Conservation (phyloP, 2,329 filamentous ascomycete genomes). For the Daldinia sp. region DNA sequence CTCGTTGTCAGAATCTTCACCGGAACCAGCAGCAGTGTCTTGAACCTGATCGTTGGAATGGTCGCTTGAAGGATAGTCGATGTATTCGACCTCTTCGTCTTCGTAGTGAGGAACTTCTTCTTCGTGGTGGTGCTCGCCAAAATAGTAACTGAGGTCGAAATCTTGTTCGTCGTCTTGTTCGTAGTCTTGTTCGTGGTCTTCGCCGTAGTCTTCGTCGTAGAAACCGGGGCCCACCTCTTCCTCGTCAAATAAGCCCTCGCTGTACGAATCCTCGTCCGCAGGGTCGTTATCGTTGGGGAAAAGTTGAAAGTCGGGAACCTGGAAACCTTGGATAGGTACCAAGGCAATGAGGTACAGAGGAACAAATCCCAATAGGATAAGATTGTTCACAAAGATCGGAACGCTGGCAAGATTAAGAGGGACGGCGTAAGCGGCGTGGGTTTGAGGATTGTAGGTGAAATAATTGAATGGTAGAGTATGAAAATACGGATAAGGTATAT, state of each 20-base stretch:
- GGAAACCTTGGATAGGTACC: neutral
- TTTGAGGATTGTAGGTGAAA: neutral
- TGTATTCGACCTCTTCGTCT: neutral
- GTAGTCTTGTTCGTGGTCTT: neutral
- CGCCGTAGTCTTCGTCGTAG: neutral
- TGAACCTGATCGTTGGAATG: neutral
- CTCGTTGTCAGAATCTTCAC: neutral
- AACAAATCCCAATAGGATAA: neutral
- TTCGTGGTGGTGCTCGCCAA: neutral
- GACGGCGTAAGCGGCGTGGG: neutral
- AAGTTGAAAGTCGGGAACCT: neutral
- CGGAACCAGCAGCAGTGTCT: neutral
- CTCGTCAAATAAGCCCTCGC: neutral
- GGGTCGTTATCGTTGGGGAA: neutral
- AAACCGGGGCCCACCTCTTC: neutral
- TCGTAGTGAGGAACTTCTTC: neutral
- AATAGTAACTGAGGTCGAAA: neutral
- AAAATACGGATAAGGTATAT: neutral
- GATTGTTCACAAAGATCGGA: neutral
- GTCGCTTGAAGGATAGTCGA: neutral
- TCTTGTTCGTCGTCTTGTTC: neutral
- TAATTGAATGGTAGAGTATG: neutral
- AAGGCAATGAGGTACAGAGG: neutral
- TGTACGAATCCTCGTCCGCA: neutral
- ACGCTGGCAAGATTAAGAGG: neutral